Evolutionary conservation across 139 green algal genomes (phyloP).

Genomic region (Pleodorina starrii): DNA sequence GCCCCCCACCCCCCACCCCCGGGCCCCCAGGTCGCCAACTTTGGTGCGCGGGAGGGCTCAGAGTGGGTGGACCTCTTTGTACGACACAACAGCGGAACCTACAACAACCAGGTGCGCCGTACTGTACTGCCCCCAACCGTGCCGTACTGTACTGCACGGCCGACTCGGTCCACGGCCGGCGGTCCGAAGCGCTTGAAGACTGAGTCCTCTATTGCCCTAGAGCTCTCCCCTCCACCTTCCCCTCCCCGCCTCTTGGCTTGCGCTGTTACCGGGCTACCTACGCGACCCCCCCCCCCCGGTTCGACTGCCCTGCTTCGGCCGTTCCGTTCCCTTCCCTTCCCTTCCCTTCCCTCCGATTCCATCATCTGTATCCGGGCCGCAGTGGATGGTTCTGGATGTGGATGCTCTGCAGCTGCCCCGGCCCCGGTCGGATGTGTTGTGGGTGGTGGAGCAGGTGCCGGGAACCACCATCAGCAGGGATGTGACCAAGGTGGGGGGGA

Average conservation of each 20-base stretch:
- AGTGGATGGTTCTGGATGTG: constrained; percentile 66
- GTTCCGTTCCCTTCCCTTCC: not conserved
- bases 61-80: constrained; percentile 75
- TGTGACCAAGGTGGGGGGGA: constrained; percentile 31
- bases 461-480: constrained; percentile 52
- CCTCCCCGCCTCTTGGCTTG: too few relatives aligned
- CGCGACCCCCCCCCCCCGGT: too few relatives aligned
- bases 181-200: too few relatives aligned
- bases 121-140: too few relatives aligned
- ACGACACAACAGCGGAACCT: constrained; percentile 79
- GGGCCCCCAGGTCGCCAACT: constrained; percentile 71
- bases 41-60: constrained; percentile 63
- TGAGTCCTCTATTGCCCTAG: too few relatives aligned
- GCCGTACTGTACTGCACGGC: not conserved
- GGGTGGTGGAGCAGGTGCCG: constrained; percentile 81
- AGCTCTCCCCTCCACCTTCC: too few relatives aligned
- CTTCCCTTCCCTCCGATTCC: not conserved
- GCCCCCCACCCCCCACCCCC: not conserved
- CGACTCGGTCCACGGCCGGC: too few relatives aligned
- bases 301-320: not conserved
- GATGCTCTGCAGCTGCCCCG: not conserved
- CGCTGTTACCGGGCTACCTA: too few relatives aligned
- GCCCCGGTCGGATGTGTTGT: constrained; percentile 67
- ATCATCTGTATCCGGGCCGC: not conserved
- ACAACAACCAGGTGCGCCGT: constrained; percentile 81